phyloP scores from a whole-genome alignment of 2,329 filamentous ascomycete species.

The Hymenoscyphus scutula region DNA sequence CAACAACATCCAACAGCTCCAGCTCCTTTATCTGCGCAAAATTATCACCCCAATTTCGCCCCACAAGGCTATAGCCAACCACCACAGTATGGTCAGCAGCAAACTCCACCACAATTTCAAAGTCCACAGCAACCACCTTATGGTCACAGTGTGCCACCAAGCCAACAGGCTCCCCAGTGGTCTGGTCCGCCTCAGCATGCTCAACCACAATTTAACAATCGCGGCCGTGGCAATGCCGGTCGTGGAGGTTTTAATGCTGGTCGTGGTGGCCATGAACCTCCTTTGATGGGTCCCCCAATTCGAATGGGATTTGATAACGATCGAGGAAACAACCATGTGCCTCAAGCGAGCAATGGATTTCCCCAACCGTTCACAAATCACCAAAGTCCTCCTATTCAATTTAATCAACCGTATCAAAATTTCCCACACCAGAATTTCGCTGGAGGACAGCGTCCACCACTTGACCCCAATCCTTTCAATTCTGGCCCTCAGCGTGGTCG shows the following conservation, averaged over 20 bases:
- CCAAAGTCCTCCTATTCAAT: slow-evolving; percentile 33
- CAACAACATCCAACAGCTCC: slow-evolving; percentile 34
- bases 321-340: slow-evolving; percentile 39
- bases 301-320: slow-evolving; percentile 54
- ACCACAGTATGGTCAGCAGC: slow-evolving; percentile 40
- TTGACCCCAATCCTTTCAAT: slow-evolving; percentile 39
- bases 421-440: slow-evolving; percentile 41
- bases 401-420: slow-evolving; percentile 38
- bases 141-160: slow-evolving; percentile 36
- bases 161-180: slow-evolving; percentile 35
- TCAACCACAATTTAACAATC: slow-evolving; percentile 39
- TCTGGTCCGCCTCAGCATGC: slow-evolving; percentile 31
- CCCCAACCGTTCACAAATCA: slow-evolving; percentile 38
- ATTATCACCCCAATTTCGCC: slow-evolving; percentile 59
- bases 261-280: slow-evolving; percentile 43
- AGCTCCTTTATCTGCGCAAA: slow-evolving; percentile 49
- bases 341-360: slow-evolving; percentile 47
- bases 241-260: slow-evolving; percentile 39
- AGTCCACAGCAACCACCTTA: slow-evolving; percentile 35
- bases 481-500: slow-evolving; percentile 40
- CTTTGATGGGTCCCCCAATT: slow-evolving; percentile 54
- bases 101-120: slow-evolving; percentile 33
- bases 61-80: slow-evolving; percentile 51
- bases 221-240: slow-evolving; percentile 29
- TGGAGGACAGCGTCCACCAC: slow-evolving; percentile 34